Evolutionary conservation across 1,284 basidiomycete species (phyloP), one percentile per base, ranked within the genome.

Genomic region (Leccinum pachyderme): DNA sequence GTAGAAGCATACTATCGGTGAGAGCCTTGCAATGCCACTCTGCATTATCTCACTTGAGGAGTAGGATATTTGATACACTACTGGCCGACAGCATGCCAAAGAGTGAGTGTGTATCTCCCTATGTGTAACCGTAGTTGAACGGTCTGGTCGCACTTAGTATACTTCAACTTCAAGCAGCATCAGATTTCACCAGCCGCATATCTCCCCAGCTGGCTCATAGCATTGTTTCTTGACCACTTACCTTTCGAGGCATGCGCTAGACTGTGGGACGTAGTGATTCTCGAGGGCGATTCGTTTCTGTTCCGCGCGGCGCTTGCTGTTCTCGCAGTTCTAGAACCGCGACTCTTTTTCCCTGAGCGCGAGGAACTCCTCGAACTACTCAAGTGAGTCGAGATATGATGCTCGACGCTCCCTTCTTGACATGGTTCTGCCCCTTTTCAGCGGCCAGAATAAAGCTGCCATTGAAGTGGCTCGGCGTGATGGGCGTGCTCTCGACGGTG

Each of bases 11-110:
- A 92, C 65, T 87, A 86, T 65, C 73, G 80, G 80, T 81, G 62
- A 62, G 63, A 22, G 24, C 50, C 49, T 41, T n/a, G 15, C 49
- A 29, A 41, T 54, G 22, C 3, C 29, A 43, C 5, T 47, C 24
- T 32, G 29, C 35, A 22, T 43, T 37, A 53, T 62, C 61, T 66
- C 54, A 69, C 59, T 57, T 35, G 46, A 52, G 51, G 39, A 44
- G 59, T 49, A 93, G 94, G 61, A 95, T 96, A 65, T 95, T 96
- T 63, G 94, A 96, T 65, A 95, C 93, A 0, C 73, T 96, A 11
- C 77, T 96, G 27, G 93, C 93, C 25, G 94, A 97, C 69, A 85
- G 88, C 44, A 95, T 98, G 87, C 96, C 96, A 0, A 96, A 94
- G 77, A 85, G 92, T 95, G 63, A 65, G 81, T 62, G 7, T 6